Evolutionary conservation across 257 asterid species (phyloP).

Genomic region (Parsonsia alboflavescens): DNA sequence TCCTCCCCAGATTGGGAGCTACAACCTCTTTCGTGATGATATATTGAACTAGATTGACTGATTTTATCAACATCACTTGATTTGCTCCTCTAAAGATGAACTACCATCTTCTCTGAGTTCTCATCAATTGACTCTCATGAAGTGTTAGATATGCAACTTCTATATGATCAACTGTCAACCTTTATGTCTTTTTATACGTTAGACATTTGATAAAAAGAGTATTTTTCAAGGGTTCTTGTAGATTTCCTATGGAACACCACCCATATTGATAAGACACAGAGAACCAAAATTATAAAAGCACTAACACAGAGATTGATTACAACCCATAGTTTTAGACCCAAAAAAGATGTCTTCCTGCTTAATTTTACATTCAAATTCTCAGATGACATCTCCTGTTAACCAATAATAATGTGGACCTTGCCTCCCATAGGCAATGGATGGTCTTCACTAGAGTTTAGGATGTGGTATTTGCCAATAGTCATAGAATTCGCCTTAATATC

Average conservation of each 20-base stretch:
- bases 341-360: constrained; percentile 54
- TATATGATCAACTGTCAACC: constrained; percentile 55
- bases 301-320: constrained; percentile 67
- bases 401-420: constrained; percentile 11
- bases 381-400: constrained; percentile 52
- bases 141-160: constrained; percentile 46
- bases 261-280: constrained; percentile 74
- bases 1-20: constrained; percentile 98
- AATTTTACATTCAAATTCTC: constrained; percentile 45
- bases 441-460: constrained; percentile 73
- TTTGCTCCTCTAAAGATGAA: constrained; percentile 66
- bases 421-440: constrained; percentile 68
- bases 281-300: constrained; percentile 62
- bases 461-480: constrained; percentile 90
- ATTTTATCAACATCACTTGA: constrained; percentile 75
- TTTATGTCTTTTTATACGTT: constrained; percentile 69
- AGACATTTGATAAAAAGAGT: constrained; percentile 60
- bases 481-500: constrained; percentile 79
- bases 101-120: constrained; percentile 58
- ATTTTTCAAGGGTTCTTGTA: constrained; percentile 45
- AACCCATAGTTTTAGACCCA: constrained; percentile 81
- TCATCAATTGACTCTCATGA: constrained; percentile 59
- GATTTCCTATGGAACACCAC: constrained; percentile 57
- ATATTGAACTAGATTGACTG: constrained; percentile 76
- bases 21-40: constrained; percentile 55